These are phyloP conservation scores for Corymbia citriodora DNA, from an alignment of 441 rosid genomes.

Conservation along the genomic window DNA sequence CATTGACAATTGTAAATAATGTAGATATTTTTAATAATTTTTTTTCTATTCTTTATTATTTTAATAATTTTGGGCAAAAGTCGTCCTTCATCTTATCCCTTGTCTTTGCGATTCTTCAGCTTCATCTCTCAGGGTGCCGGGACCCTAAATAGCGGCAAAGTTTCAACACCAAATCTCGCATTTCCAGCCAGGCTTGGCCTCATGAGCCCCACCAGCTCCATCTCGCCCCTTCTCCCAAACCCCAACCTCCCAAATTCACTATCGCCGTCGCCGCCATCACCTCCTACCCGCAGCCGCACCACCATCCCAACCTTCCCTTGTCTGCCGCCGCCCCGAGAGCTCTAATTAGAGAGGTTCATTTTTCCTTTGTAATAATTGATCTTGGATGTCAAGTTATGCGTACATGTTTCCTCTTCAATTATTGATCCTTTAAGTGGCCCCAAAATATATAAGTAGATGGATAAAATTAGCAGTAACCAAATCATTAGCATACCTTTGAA, in stretches of 20 bases:
- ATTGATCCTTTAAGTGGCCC: too few species aligned
- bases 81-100: not conserved
- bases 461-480: too few species aligned
- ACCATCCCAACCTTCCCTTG: not conserved
- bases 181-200: conserved; percentile 78
- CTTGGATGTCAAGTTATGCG: too few species aligned
- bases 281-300: conserved; percentile 14
- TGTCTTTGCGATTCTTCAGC: not conserved
- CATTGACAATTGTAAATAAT: too few species aligned
- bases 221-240: conserved; percentile 61
- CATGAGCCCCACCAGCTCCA: conserved; percentile 67
- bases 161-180: conserved; percentile 68
- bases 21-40: too few species aligned
- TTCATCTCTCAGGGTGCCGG: not conserved
- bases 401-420: too few species aligned
- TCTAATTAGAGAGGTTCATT: too few species aligned
- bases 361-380: too few species aligned
- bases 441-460: too few species aligned
- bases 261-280: conserved; percentile 25
- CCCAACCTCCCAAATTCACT: conserved; percentile 65
- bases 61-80: too few species aligned
- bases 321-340: conserved; percentile 3
- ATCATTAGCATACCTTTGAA: too few species aligned
- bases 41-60: too few species aligned
- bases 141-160: conserved; percentile 24